Conservation (phyloP, 2,329 filamentous ascomycete species). For the Apiospora sp. region DNA sequence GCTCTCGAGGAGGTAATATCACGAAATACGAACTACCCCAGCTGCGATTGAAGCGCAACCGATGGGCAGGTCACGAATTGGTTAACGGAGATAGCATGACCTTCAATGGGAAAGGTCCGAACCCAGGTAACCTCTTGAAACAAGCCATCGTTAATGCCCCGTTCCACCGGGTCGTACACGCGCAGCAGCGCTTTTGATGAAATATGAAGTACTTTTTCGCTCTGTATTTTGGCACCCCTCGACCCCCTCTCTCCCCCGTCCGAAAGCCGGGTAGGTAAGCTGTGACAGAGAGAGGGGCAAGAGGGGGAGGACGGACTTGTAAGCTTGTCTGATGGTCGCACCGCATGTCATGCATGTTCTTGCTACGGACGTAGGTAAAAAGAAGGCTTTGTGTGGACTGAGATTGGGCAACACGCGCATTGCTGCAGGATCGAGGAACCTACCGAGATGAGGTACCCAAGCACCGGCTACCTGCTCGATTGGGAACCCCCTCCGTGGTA, state of each 20-base stretch:
- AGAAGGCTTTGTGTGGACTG: background rate
- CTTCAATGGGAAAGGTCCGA: constrained; percentile 5
- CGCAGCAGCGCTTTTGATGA: background rate
- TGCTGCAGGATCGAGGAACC: constrained; percentile 46
- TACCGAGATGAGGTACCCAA: constrained; percentile 45
- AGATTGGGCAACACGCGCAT: constrained; percentile 35
- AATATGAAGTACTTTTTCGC: background rate
- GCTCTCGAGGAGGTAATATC: background rate
- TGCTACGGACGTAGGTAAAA: constrained; percentile 29
- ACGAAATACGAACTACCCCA: background rate
- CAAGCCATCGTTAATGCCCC: constrained; percentile 16
- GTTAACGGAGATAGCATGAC: constrained; percentile 4
- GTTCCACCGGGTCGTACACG: constrained; percentile 4
- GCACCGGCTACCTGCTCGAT: constrained; percentile 40
- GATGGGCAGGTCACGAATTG: background rate
- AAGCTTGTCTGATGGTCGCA: constrained; percentile 28
- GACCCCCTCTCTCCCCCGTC: background rate
- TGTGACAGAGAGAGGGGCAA: background rate
- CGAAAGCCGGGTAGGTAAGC: constrained; percentile 17
- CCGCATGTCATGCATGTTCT: constrained; percentile 26
- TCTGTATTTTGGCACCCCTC: background rate
- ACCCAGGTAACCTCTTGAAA: constrained; percentile 15
- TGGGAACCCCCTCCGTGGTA: constrained; percentile 19
- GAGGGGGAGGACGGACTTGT: background rate
- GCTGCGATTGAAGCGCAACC: background rate